phyloP scores from a whole-genome alignment of 768 basidiomycete species.

The Phaeolepiota aurea region DNA sequence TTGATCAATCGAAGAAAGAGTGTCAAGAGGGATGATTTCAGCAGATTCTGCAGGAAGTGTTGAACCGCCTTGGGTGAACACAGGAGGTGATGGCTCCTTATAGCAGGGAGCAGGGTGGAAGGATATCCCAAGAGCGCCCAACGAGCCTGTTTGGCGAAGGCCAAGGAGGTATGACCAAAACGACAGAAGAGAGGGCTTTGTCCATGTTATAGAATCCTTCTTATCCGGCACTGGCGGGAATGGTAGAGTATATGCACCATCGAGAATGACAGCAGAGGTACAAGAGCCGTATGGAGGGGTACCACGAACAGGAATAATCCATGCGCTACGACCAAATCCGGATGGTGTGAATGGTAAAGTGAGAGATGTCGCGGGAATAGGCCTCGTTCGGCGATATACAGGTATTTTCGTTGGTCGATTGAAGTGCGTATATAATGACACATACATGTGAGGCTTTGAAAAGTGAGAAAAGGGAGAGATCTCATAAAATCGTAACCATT shows the following conservation, averaged over 20 bases:
- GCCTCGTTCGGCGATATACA: slow-evolving; percentile 24
- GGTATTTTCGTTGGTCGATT: slow-evolving; percentile 13
- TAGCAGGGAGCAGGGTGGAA: slow-evolving; percentile 25
- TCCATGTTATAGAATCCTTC: slow-evolving; percentile 35
- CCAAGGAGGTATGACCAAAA: slow-evolving; percentile 45
- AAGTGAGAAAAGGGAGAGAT: slow-evolving; percentile 11
- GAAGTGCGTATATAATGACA: slow-evolving; percentile 30
- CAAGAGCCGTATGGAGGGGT: slow-evolving; percentile 37
- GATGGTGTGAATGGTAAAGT: slow-evolving; percentile 14
- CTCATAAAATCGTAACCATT: too few relatives aligned
- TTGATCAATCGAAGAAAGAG: slow-evolving; percentile 31
- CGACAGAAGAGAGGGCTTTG: slow-evolving; percentile 24
- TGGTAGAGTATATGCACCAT: slow-evolving; percentile 14
- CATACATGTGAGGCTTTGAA: slow-evolving; percentile 8
- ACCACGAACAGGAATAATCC: slow-evolving; percentile 54
- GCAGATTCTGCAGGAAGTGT: background rate
- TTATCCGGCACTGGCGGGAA: slow-evolving; percentile 10
- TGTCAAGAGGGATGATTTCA: background rate
- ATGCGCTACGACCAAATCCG: slow-evolving; percentile 35
- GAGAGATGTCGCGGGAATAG: slow-evolving; percentile 28
- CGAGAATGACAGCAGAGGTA: slow-evolving; percentile 33
- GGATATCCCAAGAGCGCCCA: slow-evolving; percentile 43
- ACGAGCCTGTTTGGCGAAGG: slow-evolving; percentile 22
- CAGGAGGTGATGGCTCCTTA: too few relatives aligned
- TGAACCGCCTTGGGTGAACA: slow-evolving; percentile 1